Base-by-base conservation (phyloP, 2,329 filamentous ascomycete genomes). In the Curvularia spicifera region DNA sequence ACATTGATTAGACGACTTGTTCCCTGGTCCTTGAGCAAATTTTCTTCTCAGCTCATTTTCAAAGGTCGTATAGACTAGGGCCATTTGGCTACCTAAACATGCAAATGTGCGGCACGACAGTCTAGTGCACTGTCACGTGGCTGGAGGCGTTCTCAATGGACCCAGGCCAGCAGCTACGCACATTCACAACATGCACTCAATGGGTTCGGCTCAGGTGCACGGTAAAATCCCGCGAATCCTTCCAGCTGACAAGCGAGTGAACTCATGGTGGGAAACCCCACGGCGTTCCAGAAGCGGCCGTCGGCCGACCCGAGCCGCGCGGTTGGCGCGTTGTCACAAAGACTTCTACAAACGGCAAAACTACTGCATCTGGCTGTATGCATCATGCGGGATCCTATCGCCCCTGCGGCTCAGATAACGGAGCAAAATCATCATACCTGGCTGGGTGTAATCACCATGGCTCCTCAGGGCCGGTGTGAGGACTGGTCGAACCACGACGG, bases 291-390 rank as follows among this genome's bases (percentile, higher is more conserved):
- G 15, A 55, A 48, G 22, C 13, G 54, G 55, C 53, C 39, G 46
- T 58, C 42, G 48, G 37, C 58, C 51, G 58, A 61, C 46, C 55
- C 51, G 55, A 61, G 58, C 55, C 58, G 58, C 58, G 59, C 59
- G 59, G 56, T 42, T 61, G 56, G 46, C 50, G 57, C 35, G 29
- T 29, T 54, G 37, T 55, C 42, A 40, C 26, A 45, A 31, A 49
- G 50, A 29, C 28, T 58, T 58, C 55, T 49, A 18, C 26, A 50
- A 55, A 40, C 24, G 33, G 31, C 22, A 28, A 15, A 20, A 40
- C 44, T 47, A 53, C 43, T 57, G 50, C 35, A 46, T 29, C 35
- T 29, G 31, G 5, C 35, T 33, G 49, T 40, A 44, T 45, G 37
- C 35, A 49, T 29, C 39, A 45, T 29, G 59, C 56, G 53, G 53